Conservation (phyloP, 768 basidiomycete species). For the Pleurotus eryngii region DNA sequence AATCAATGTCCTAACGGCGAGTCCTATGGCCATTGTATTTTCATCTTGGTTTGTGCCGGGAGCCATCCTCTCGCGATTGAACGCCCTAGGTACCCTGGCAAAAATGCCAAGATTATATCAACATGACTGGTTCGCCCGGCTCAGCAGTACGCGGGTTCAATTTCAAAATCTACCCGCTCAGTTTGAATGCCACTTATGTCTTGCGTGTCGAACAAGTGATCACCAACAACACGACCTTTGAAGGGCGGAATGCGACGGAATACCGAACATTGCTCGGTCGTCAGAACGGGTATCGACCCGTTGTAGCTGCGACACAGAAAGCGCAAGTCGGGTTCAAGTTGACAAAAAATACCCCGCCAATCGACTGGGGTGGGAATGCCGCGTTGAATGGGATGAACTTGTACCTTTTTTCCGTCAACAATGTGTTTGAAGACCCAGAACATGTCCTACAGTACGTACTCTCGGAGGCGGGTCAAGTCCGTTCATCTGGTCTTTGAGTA, state of each 20-base stretch:
- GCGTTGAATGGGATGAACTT: slow-evolving; percentile 13
- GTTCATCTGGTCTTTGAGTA: no score
- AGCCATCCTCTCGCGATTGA: neutral
- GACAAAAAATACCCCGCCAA: slow-evolving; percentile 14
- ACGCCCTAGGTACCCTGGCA: neutral
- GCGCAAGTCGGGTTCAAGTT: slow-evolving; percentile 13
- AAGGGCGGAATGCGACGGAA: slow-evolving; percentile 17
- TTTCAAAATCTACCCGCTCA: slow-evolving; percentile 14
- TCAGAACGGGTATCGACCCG: slow-evolving; percentile 14
- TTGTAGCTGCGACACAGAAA: slow-evolving; percentile 13
- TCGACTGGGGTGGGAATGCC: slow-evolving; percentile 12
- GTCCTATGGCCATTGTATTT: neutral
- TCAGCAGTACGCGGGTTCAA: slow-evolving; percentile 14
- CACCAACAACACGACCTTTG: slow-evolving; percentile 13
- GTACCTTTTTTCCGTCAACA: slow-evolving; percentile 10
- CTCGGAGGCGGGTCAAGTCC: no score
- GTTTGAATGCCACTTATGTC: slow-evolving; percentile 13
- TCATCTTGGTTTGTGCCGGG: slow-evolving; percentile 36
- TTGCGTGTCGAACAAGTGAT: slow-evolving; percentile 9
- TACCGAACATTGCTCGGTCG: slow-evolving; percentile 11
- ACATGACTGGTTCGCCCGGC: slow-evolving; percentile 11
- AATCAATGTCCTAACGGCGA: slow-evolving; percentile 14
- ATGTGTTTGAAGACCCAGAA: no score
- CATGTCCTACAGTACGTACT: no score
- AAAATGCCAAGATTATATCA: slow-evolving; percentile 10